phyloP scores from a whole-genome alignment of 257 asterid species.

The Ajuga chamaepitys region DNA sequence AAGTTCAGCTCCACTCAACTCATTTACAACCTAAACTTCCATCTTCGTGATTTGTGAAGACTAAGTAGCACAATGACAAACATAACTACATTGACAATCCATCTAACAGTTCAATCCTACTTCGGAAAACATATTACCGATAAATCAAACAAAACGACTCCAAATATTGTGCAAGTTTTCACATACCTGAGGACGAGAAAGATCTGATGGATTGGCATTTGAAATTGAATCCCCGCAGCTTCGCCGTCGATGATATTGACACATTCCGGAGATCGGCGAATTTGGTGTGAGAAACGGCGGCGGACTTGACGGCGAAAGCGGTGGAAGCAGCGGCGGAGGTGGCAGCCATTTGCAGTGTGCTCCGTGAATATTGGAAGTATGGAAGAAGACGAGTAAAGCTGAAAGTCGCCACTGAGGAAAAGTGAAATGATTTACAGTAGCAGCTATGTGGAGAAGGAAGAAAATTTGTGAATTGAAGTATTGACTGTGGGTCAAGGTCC shows the following conservation, averaged over 20 bases:
- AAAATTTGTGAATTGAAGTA: too few relatives aligned
- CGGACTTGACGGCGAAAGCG: conserved; percentile 29
- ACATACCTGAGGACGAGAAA: conserved; percentile 40
- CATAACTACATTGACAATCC: neutral
- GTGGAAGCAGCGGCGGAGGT: conserved; percentile 58
- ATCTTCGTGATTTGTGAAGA: neutral
- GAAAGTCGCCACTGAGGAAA: conserved; percentile 24
- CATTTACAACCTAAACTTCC: too few relatives aligned
- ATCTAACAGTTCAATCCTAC: too few relatives aligned
- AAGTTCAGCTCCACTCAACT: too few relatives aligned
- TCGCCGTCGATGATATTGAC: conserved; percentile 12
- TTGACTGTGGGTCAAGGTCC: too few relatives aligned
- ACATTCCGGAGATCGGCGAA: conserved; percentile 25
- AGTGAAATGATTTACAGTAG: neutral
- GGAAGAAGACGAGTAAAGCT: conserved; percentile 18
- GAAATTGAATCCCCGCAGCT: conserved; percentile 26
- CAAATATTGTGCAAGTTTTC: neutral
- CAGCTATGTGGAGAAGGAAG: neutral
- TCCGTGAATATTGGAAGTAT: neutral
- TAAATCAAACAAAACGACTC: neutral
- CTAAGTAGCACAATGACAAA: neutral
- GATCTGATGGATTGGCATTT: conserved; percentile 42
- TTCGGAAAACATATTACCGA: neutral
- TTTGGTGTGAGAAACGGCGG: conserved; percentile 23
- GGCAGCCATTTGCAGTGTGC: conserved; percentile 25